Evolutionary conservation across 768 basidiomycete species (phyloP).

Genomic region (Amanita brunnescens): DNA sequence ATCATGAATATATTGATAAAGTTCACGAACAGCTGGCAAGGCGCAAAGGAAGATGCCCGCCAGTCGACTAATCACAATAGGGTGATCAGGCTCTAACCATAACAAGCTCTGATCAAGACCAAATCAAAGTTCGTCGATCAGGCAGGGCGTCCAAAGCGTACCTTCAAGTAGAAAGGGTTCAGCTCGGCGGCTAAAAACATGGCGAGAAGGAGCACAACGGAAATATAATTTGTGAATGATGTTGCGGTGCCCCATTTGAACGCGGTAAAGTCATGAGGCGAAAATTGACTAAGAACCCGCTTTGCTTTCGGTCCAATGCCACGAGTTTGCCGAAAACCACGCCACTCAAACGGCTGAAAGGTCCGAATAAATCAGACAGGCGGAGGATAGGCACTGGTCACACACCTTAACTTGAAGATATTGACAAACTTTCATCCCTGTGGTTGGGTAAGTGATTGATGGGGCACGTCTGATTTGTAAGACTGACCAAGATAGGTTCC

Average conservation of each 20-base stretch:
- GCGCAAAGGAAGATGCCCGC: constrained; percentile 78
- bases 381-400: constrained; percentile 6
- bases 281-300: constrained; percentile 76
- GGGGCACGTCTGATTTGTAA: constrained; percentile 1
- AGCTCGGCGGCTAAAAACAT: constrained; percentile 80
- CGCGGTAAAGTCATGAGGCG: constrained; percentile 80
- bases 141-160: constrained; percentile 19
- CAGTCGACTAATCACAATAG: constrained; percentile 66
- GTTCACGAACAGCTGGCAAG: constrained; percentile 77
- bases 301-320: constrained; percentile 73
- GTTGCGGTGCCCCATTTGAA: constrained; percentile 83
- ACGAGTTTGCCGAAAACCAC: constrained; percentile 69
- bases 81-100: constrained; percentile 91
- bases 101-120: constrained; percentile 35
- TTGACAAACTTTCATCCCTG: constrained; percentile 83
- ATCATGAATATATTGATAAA: constrained; percentile 77
- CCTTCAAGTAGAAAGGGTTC: constrained; percentile 86
- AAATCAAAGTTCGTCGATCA: constrained; percentile 4
- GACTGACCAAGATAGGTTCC: constrained; percentile 69
- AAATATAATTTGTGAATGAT: constrained; percentile 64
- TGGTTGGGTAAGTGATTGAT: constrained; percentile 12
- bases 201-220: constrained; percentile 66
- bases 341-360: constrained; percentile 73
- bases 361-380: constrained; percentile 6
- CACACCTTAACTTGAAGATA: constrained; percentile 81